Conservation (phyloP, 2,329 filamentous ascomycete genomes). For the Pseudopyrenochaeta lycopersici region DNA sequence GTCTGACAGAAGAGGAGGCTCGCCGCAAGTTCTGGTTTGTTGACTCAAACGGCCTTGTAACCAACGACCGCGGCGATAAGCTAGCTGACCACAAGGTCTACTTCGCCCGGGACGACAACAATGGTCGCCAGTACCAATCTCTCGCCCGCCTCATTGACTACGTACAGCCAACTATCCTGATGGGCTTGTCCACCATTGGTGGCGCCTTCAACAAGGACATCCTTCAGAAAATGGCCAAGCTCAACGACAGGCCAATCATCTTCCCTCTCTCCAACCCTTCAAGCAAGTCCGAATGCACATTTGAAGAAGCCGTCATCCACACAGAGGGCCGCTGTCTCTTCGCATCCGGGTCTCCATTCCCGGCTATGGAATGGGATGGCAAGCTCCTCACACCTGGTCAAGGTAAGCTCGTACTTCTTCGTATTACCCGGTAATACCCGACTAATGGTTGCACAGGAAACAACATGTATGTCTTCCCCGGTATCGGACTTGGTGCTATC, state of each 20-base stretch:
- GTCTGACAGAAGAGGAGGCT: constrained; percentile 86
- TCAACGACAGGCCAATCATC: constrained; percentile 75
- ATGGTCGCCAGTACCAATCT: constrained; percentile 73
- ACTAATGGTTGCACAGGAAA: constrained; percentile 72
- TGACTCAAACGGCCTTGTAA: constrained; percentile 95
- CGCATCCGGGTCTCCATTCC: constrained; percentile 93
- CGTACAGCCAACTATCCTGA: constrained; percentile 91
- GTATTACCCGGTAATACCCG: constrained; percentile 1
- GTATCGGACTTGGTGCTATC: constrained; percentile 92
- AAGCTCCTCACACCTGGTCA: constrained; percentile 60
- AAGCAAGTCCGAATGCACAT: constrained; percentile 97
- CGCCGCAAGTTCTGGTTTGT: constrained; percentile 96
- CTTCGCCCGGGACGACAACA: constrained; percentile 72
- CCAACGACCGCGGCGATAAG: constrained; percentile 89
- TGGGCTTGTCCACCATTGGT: constrained; percentile 93
- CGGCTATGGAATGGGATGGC: constrained; percentile 63
- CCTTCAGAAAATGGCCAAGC: constrained; percentile 66
- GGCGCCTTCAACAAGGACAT: constrained; percentile 93
- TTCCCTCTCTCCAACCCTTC: constrained; percentile 97
- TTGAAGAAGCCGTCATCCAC: constrained; percentile 89
- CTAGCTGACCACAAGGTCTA: constrained; percentile 87
- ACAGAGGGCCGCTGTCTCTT: constrained; percentile 93
- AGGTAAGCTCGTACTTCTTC: constrained; percentile 32
- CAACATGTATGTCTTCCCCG: constrained; percentile 95
- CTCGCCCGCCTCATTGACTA: constrained; percentile 93